phyloP scores from a whole-genome alignment of 495 filamentous ascomycete genomes.

The Penicillium canescens region DNA sequence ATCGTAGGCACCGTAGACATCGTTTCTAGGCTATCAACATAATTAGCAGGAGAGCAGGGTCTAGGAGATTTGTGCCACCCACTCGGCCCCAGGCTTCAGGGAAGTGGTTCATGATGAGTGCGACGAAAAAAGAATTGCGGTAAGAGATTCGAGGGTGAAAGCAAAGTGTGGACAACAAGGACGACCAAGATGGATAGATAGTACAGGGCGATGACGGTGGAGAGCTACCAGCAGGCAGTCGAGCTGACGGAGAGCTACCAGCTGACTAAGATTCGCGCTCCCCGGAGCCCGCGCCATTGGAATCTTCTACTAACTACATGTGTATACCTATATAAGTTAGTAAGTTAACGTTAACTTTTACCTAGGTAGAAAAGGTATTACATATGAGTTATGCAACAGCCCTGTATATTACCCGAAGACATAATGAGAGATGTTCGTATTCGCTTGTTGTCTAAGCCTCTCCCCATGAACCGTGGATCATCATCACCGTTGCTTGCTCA shows the following conservation, averaged over 20 bases:
- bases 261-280: conserved; percentile 21
- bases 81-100: conserved; percentile 97
- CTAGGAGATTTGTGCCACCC: conserved; percentile 42
- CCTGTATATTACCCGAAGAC: too few relatives aligned
- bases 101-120: conserved; percentile 80
- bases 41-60: conserved; percentile 29
- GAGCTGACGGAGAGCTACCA: conserved; percentile 43
- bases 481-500: too few relatives aligned
- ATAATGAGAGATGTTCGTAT: too few relatives aligned
- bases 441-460: too few relatives aligned
- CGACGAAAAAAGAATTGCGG: background rate
- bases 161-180: conserved; percentile 6
- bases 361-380: too few relatives aligned
- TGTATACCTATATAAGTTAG: too few relatives aligned
- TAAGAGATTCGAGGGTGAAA: background rate
- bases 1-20: conserved; percentile 93
- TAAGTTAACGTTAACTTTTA: too few relatives aligned
- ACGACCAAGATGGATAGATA: conserved; percentile 9
- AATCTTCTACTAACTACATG: too few relatives aligned
- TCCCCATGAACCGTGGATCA: too few relatives aligned
- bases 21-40: conserved; percentile 76
- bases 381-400: too few relatives aligned
- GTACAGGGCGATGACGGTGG: conserved; percentile 27
- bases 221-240: conserved; percentile 34
- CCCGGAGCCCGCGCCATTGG: too few relatives aligned